A percentile compares a stretch with the other conserved stretches of the same genome.
phyloP scores from a whole-genome alignment of 2,329 filamentous ascomycete genomes.

The Penicillium italicum region DNA sequence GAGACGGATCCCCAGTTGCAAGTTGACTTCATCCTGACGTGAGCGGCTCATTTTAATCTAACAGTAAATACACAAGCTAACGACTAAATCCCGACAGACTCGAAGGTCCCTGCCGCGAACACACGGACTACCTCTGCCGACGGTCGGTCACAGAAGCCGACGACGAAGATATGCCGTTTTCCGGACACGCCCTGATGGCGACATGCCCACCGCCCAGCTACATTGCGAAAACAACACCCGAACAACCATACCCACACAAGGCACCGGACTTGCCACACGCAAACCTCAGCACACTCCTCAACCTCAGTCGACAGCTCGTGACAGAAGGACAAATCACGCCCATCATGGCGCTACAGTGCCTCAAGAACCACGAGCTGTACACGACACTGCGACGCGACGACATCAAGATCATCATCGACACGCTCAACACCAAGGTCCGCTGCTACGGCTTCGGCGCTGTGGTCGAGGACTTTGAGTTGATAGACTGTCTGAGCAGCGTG shows the following conservation, averaged over 20 bases:
- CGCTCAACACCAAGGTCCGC: constrained; percentile 73
- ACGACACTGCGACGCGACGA: constrained; percentile 63
- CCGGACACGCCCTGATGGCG: constrained; percentile 91
- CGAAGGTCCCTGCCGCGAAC: constrained; percentile 52
- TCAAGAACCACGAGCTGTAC: constrained; percentile 69
- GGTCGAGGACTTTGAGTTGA: constrained; percentile 62
- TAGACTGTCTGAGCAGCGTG: constrained; percentile 71
- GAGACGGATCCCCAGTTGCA: constrained; percentile 47
- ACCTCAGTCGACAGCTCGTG: constrained; percentile 77
- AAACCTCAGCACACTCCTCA: constrained; percentile 75
- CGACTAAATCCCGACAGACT: constrained; percentile 37
- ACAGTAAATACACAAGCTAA: not conserved
- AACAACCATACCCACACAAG: constrained; percentile 60
- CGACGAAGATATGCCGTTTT: constrained; percentile 61
- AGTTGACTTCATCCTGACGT: constrained; percentile 48
- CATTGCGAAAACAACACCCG: constrained; percentile 51
- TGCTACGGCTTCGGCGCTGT: constrained; percentile 83
- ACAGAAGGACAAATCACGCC: constrained; percentile 83
- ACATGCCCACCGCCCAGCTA: constrained; percentile 74
- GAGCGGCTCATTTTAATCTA: constrained; percentile 22
- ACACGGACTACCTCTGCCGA: constrained; percentile 85
- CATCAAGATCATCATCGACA: constrained; percentile 67
- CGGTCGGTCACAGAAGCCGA: constrained; percentile 56
- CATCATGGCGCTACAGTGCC: constrained; percentile 87
- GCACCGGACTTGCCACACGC: constrained; percentile 76